Conservation (phyloP, 805 yeast genomes). For the Debaryomyces prosopidis region DNA sequence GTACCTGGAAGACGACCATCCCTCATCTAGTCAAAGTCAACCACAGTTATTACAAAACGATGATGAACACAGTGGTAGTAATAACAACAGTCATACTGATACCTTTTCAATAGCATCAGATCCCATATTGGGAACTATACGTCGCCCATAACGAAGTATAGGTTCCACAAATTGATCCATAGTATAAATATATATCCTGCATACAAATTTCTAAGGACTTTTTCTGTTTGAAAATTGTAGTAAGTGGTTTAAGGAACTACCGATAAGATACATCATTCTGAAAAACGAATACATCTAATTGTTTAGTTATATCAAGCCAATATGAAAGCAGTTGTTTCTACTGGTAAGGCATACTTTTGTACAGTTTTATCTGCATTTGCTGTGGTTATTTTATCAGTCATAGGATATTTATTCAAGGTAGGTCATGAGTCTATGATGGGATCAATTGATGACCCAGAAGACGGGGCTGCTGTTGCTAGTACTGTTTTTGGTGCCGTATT, state of each 20-base stretch:
- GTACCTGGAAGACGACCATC: constrained; percentile 11
- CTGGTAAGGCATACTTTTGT: constrained; percentile 93
- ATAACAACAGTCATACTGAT: constrained; percentile 12
- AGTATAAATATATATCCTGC: constrained; percentile 1
- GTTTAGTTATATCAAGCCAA: background rate
- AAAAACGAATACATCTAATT: no score
- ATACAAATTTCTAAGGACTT: background rate
- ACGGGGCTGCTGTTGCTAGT: constrained; percentile 90
- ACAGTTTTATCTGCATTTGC: constrained; percentile 92
- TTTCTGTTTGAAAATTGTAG: background rate
- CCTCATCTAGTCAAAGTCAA: constrained; percentile 5
- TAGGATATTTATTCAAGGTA: constrained; percentile 77
- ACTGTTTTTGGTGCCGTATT: constrained; percentile 89
- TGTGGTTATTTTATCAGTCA: constrained; percentile 77
- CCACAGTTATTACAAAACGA: constrained; percentile 12
- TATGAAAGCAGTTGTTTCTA: constrained; percentile 48
- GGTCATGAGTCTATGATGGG: constrained; percentile 94
- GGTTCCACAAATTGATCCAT: no score
- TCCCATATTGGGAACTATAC: no score
- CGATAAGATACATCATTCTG: background rate
- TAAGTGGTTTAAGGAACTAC: background rate
- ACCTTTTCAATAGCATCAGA: background rate
- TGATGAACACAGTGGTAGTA: constrained; percentile 15
- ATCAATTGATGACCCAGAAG: constrained; percentile 84
- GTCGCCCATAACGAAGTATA: no score